Evolutionary conservation across 78 protist species (phyloP).

Genomic region (Dictyostelium firmibasis): DNA sequence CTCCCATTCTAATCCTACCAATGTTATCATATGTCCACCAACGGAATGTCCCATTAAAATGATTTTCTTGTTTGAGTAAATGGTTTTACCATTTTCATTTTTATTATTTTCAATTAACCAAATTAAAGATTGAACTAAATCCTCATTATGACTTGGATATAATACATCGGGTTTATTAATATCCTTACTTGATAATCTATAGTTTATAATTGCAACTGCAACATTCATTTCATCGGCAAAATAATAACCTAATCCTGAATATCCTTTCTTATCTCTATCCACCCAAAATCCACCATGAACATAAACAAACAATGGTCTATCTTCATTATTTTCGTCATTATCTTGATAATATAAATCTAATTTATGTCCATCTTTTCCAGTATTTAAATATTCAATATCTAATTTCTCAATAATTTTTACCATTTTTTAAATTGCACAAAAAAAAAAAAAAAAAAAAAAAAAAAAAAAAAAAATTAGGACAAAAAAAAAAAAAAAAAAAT

Average conservation of each 20-base stretch:
- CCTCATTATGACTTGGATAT: slow-evolving; percentile 53
- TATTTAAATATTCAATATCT: not conserved
- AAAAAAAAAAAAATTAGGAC: not conserved
- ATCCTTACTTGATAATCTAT: slow-evolving; percentile 13
- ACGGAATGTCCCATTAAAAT: slow-evolving; percentile 37
- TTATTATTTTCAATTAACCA: slow-evolving; percentile 16
- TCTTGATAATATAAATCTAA: slow-evolving; percentile 17
- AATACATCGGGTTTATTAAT: not conserved
- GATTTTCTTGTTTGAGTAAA: not conserved
- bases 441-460: not conserved
- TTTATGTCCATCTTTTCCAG: not conserved
- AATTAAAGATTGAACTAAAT: not conserved
- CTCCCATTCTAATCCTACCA: not conserved
- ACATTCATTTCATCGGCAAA: not conserved
- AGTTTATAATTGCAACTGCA: slow-evolving; percentile 43
- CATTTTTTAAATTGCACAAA: not conserved
- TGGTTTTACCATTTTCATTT: not conserved
- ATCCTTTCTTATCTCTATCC: slow-evolving; percentile 48
- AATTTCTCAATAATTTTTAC: not conserved
- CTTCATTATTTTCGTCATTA: not conserved
- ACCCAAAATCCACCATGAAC: slow-evolving; percentile 79
- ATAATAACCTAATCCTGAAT: slow-evolving; percentile 5
- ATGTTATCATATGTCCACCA: slow-evolving; percentile 44
- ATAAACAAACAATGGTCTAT: slow-evolving; percentile 26
- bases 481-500: not conserved